Conservation (phyloP, 768 basidiomycete genomes). For the Aureoboletus auriporus region DNA sequence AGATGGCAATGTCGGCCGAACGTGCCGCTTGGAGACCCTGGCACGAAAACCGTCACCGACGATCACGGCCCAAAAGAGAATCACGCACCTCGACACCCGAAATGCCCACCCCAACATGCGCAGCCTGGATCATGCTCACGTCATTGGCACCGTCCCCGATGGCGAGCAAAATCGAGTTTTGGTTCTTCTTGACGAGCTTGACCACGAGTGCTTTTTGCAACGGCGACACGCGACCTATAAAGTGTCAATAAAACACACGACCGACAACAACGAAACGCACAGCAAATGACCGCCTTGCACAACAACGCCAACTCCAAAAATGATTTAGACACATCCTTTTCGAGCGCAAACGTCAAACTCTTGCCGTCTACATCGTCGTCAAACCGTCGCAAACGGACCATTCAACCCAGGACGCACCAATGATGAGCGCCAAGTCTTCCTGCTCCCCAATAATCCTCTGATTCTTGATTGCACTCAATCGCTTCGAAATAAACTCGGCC, state of each 20-base stretch:
- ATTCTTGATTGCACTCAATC: slow-evolving; percentile 88
- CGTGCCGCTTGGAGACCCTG: slow-evolving; percentile 97
- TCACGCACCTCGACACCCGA: slow-evolving; percentile 86
- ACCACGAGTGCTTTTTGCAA: slow-evolving; percentile 97
- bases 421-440: slow-evolving; percentile 92
- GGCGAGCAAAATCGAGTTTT: slow-evolving; percentile 88
- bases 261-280: slow-evolving; percentile 36
- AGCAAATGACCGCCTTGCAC: slow-evolving; percentile 99
- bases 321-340: slow-evolving; percentile 84
- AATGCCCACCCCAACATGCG: slow-evolving; percentile 96
- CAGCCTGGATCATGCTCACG: slow-evolving; percentile 99
- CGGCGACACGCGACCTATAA: slow-evolving; percentile 89
- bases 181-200: slow-evolving; percentile 98
- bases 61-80: no score
- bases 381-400: neutral
- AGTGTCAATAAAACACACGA: neutral
- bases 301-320: slow-evolving; percentile 95
- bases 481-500: slow-evolving; percentile 80
- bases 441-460: slow-evolving; percentile 88
- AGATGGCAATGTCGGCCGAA: slow-evolving; percentile 96
- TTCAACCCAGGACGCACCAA: slow-evolving; percentile 53
- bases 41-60: neutral
- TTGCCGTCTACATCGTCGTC: slow-evolving; percentile 69
- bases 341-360: slow-evolving; percentile 86
- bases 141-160: slow-evolving; percentile 99